Percentiles rank a stretch among this genome's conserved stretches.
phyloP scores from a whole-genome alignment of 2,329 filamentous ascomycete genomes.

The Paecilomyces dactylethromorphus region DNA sequence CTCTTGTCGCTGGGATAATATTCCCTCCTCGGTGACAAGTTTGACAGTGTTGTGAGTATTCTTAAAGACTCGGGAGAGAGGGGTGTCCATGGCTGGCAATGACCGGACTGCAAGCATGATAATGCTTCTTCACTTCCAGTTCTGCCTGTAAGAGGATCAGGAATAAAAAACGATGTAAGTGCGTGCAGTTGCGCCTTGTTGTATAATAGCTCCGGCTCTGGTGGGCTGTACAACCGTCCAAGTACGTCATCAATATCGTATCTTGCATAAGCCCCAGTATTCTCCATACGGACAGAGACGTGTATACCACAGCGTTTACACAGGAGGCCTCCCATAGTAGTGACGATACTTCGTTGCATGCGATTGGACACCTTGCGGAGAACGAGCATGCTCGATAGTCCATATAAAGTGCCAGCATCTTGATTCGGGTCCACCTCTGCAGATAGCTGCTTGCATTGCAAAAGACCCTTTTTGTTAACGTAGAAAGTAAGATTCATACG shows the following conservation, averaged over 20 bases:
- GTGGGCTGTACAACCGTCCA: conserved; percentile 50
- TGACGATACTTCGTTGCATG: conserved; percentile 45
- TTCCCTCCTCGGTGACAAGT: conserved; percentile 28
- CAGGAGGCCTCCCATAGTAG: conserved; percentile 40
- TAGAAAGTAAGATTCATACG: conserved; percentile 49
- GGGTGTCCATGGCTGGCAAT: conserved; percentile 45
- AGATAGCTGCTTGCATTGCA: conserved; percentile 46
- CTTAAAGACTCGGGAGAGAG: conserved; percentile 9
- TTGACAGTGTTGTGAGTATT: conserved; percentile 21
- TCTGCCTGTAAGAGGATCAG: conserved; percentile 51
- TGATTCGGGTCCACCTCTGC: conserved; percentile 52
- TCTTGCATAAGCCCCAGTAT: conserved; percentile 37
- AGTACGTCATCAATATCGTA: conserved; percentile 51
- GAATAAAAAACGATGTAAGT: conserved; percentile 51
- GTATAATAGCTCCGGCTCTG: conserved; percentile 51
- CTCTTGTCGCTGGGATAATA: conserved; percentile 40
- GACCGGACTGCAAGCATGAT: conserved; percentile 43
- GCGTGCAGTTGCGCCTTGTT: conserved; percentile 56
- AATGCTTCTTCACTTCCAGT: conserved; percentile 59
- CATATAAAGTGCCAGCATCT: conserved; percentile 55
- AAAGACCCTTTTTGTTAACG: conserved; percentile 37
- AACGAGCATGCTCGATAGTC: conserved; percentile 53
- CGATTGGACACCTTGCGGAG: conserved; percentile 40
- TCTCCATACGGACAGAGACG: conserved; percentile 33
- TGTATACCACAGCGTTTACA: conserved; percentile 34